A percentile compares a stretch with the other conserved stretches of the same genome.
Evolutionary conservation across 192 early-diverging fungal species (phyloP).

Genomic region (Dissophora ornata): DNA sequence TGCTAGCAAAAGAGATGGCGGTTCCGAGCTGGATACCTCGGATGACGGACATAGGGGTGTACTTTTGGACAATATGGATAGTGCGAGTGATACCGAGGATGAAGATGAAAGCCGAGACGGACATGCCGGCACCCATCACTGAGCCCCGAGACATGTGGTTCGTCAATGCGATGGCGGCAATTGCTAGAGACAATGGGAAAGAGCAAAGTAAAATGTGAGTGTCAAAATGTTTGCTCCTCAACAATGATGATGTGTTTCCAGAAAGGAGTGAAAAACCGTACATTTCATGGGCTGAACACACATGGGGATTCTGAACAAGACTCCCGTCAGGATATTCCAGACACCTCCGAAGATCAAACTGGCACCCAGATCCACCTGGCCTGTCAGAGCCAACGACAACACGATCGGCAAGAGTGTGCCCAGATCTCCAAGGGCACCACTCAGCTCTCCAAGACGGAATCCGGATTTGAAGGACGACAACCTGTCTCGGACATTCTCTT

Average conservation of each 20-base stretch:
- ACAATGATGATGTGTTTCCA: background rate
- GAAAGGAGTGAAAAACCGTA: constrained; percentile 38
- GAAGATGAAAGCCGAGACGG: constrained; percentile 72
- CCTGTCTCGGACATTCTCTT: constrained; percentile 27
- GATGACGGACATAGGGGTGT: constrained; percentile 78
- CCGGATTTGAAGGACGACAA: constrained; percentile 31
- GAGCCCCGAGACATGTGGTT: constrained; percentile 75
- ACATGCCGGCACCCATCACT: constrained; percentile 78
- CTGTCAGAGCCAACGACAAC: constrained; percentile 77
- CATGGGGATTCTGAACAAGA: constrained; percentile 84
- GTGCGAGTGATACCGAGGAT: constrained; percentile 76
- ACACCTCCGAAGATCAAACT: constrained; percentile 89
- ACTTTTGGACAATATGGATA: constrained; percentile 72
- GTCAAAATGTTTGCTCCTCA: background rate
- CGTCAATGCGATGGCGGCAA: constrained; percentile 83
- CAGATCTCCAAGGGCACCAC: constrained; percentile 79
- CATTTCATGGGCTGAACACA: constrained; percentile 96
- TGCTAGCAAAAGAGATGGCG: constrained; percentile 74
- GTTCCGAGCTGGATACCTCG: constrained; percentile 85
- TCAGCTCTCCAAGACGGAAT: constrained; percentile 61
- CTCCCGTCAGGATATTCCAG: constrained; percentile 86
- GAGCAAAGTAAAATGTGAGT: background rate
- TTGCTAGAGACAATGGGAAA: constrained; percentile 59
- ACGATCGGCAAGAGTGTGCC: constrained; percentile 91
- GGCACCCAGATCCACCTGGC: constrained; percentile 79